phyloP scores from a whole-genome alignment of 805 yeast species.

The Hanseniaspora hatyaiensis region DNA sequence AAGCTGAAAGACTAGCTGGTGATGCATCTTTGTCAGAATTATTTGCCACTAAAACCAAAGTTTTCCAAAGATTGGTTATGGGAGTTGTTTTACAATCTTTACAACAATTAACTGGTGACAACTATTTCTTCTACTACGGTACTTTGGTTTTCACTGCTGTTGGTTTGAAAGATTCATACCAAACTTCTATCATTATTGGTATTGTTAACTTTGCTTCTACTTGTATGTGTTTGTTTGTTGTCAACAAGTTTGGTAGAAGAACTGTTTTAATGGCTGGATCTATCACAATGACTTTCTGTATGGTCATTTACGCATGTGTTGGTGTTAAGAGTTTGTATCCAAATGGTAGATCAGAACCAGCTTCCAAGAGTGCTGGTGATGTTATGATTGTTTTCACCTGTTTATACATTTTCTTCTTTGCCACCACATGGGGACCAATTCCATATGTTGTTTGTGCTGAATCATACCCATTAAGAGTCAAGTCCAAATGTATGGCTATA shows the following conservation, averaged over 20 bases:
- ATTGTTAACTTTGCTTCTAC: slow-evolving; percentile 50
- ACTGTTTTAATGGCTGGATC: slow-evolving; percentile 39
- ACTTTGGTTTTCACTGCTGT: slow-evolving; percentile 51
- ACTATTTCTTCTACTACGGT: slow-evolving; percentile 59
- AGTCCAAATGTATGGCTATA: slow-evolving; percentile 45
- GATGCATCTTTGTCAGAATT: slow-evolving; percentile 55
- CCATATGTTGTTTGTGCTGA: slow-evolving; percentile 55
- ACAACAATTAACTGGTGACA: slow-evolving; percentile 58
- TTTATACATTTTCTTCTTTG: slow-evolving; percentile 59
- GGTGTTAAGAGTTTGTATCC: slow-evolving; percentile 42
- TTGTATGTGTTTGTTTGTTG: slow-evolving; percentile 39
- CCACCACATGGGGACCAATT: slow-evolving; percentile 67
- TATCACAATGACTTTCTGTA: slow-evolving; percentile 37
- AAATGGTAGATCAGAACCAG: slow-evolving; percentile 31
- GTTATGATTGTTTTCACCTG: slow-evolving; percentile 63
- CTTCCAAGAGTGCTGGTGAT: slow-evolving; percentile 47
- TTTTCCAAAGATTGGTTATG: slow-evolving; percentile 35
- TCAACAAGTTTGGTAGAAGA: slow-evolving; percentile 47
- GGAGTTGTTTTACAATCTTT: slow-evolving; percentile 49
- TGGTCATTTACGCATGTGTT: slow-evolving; percentile 43
- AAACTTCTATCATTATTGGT: slow-evolving; percentile 50
- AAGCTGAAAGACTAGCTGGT: slow-evolving; percentile 51
- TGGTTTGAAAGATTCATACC: slow-evolving; percentile 47
- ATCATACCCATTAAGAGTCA: slow-evolving; percentile 60
- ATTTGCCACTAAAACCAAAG: slow-evolving; percentile 54